Base-by-base conservation (phyloP, 2,329 filamentous ascomycete species). In the Parasarocladium wereldwijsianum region DNA sequence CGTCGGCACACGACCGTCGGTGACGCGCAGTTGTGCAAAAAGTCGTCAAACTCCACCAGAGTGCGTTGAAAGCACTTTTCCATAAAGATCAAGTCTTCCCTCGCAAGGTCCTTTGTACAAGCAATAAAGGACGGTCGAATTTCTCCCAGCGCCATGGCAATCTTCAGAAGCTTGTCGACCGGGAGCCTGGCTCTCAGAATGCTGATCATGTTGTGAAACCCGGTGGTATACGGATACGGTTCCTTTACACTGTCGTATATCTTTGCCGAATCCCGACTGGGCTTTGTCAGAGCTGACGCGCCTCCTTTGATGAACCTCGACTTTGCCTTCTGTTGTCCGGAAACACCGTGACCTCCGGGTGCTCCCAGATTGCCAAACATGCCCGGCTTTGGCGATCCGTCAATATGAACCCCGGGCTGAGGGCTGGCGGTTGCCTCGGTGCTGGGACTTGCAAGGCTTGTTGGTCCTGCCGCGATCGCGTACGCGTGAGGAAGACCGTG, bases 21-120 rank as follows among this genome's bases (percentile, higher is more conserved):
- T 4, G 85, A 92, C 22, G 84, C 84, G 36, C 79, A 84, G 38
- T 84, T 76, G 34, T 82, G 75, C 60, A 94, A 80, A 40, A 92
- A 90, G 39, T 93, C 84, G 47, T 96, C 84, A 44, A 93, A 92
- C 49, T 93, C 85, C 46, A 85, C 84, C 8, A 96, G 63, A 0
- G 84, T 92, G 21, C 90, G 73, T 53, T 98, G 90, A 47, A 96
- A 84, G 45, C 82, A 92, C 55, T 93, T 93, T 52, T 98, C 90
- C 80, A 93, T 93, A 51, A 96, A 94, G 14, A 98, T 76, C 17
- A 96, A 62, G 51, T 98, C 90, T 44, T 90, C 78, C 12, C 76
- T 66, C 39, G 84, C 86, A 36, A 96, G 61, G n/a, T 83, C 85
- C 44, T 82, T 81, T 13, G 83, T 93, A 37, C 84, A 92, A 8